Evolutionary conservation across 75 land plant genomes (phyloP).

Genomic region (Pinus tabuliformis): DNA sequence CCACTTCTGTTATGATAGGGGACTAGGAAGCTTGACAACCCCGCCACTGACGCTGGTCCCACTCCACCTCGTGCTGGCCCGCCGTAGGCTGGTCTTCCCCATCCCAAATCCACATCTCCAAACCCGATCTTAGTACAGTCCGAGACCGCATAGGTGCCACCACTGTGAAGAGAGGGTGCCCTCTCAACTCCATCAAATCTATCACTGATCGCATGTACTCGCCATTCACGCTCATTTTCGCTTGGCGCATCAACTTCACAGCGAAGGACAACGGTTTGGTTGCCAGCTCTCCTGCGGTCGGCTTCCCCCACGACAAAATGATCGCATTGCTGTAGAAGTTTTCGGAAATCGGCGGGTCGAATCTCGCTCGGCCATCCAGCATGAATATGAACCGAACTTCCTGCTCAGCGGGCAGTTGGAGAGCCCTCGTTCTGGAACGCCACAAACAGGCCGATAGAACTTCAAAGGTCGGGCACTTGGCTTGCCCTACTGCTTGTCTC

Average conservation of each 20-base stretch:
- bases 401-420: constrained; percentile 20
- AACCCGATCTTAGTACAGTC: constrained; percentile 25
- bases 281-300: constrained; percentile 44
- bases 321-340: constrained; percentile 32
- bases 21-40: constrained; percentile 3
- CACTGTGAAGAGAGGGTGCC: constrained; percentile 17
- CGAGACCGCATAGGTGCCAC: constrained; percentile 30
- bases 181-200: constrained; percentile 47
- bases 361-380: constrained; percentile 21
- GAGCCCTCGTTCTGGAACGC: constrained; percentile 22
- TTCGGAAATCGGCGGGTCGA: constrained; percentile 26
- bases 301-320: constrained; percentile 35
- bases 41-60: not conserved
- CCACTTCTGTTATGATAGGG: constrained; percentile 6
- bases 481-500: constrained; percentile 33
- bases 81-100: constrained; percentile 31
- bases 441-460: constrained; percentile 31
- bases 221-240: constrained; percentile 41
- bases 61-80: constrained; percentile 9
- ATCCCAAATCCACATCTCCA: constrained; percentile 33
- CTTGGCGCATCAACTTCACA: constrained; percentile 46
- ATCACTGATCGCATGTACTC: constrained; percentile 65
- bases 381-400: constrained; percentile 25
- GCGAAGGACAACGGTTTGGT: constrained; percentile 44
- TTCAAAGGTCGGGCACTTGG: constrained; percentile 57